Conservation (phyloP, 2,329 filamentous ascomycete species). For the Trichoderma citrinoviride region DNA sequence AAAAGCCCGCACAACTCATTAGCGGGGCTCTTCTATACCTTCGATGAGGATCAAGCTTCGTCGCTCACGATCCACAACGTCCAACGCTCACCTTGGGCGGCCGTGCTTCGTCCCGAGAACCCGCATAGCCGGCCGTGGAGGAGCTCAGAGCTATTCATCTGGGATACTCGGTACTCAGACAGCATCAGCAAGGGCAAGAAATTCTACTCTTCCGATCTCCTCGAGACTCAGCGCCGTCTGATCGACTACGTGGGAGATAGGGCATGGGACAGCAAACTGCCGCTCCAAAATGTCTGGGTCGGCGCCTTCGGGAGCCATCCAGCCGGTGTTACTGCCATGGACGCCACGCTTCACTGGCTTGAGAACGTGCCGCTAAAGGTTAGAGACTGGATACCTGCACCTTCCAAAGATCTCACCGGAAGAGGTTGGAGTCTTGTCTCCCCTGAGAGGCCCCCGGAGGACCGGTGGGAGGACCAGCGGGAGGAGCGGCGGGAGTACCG, state of each 20-base stretch:
- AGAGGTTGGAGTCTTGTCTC: constrained; percentile 42
- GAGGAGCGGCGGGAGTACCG: no score
- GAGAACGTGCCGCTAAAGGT: constrained; percentile 34
- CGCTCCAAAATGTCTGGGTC: constrained; percentile 47
- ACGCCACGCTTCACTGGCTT: constrained; percentile 43
- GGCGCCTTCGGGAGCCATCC: constrained; percentile 35
- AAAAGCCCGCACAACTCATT: constrained; percentile 27
- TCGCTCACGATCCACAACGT: constrained; percentile 22
- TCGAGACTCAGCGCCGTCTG: constrained; percentile 45
- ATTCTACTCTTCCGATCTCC: constrained; percentile 38
- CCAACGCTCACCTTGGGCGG: constrained; percentile 51
- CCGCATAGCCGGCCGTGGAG: constrained; percentile 35
- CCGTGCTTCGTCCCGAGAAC: constrained; percentile 45
- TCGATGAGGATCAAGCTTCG: constrained; percentile 39
- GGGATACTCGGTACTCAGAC: constrained; percentile 43
- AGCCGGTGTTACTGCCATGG: constrained; percentile 37
- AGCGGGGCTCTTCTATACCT: constrained; percentile 51
- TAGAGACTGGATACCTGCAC: constrained; percentile 39
- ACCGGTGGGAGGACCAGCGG: no score
- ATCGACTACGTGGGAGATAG: constrained; percentile 38
- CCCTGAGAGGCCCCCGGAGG: background rate
- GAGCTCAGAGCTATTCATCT: constrained; percentile 51
- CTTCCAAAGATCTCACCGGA: constrained; percentile 27
- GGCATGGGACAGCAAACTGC: constrained; percentile 31
- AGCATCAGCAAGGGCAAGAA: constrained; percentile 26